Evolutionary conservation across 305 asterid species (phyloP).

Genomic region (Caryopteris hybrid): DNA sequence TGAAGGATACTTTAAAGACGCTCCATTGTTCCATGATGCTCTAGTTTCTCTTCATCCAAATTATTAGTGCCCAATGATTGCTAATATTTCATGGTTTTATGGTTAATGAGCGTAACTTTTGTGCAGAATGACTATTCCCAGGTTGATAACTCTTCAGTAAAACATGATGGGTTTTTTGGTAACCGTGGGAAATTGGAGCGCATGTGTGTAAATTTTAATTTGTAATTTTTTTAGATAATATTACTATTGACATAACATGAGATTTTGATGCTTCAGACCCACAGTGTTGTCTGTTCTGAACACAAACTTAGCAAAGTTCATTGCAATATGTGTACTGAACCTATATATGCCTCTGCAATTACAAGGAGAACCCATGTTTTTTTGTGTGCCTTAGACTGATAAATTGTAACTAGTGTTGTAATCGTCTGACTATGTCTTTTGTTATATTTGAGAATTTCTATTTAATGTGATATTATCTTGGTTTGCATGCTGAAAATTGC

Average conservation of each 20-base stretch:
- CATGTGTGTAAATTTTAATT: conserved; percentile 46
- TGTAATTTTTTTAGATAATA: not conserved
- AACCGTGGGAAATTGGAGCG: conserved; percentile 87
- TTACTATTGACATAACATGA: not conserved
- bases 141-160: conserved; percentile 73
- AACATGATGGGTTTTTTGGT: conserved; percentile 86
- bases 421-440: no score
- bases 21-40: no score
- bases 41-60: no score
- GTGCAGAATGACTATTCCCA: conserved; percentile 87
- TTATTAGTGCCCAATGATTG: no score
- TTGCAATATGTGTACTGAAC: not conserved
- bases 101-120: conserved; percentile 7
- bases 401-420: not conserved
- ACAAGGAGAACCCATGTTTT: not conserved
- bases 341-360: conserved; percentile 5
- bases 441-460: no score
- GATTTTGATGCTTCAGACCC: no score
- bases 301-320: not conserved
- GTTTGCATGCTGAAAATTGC: no score
- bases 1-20: no score
- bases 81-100: no score
- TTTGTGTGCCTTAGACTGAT: not conserved
- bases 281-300: no score
- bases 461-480: no score